phyloP scores from a whole-genome alignment of 2,329 filamentous ascomycete species.

The Trichoderma guizhouense region DNA sequence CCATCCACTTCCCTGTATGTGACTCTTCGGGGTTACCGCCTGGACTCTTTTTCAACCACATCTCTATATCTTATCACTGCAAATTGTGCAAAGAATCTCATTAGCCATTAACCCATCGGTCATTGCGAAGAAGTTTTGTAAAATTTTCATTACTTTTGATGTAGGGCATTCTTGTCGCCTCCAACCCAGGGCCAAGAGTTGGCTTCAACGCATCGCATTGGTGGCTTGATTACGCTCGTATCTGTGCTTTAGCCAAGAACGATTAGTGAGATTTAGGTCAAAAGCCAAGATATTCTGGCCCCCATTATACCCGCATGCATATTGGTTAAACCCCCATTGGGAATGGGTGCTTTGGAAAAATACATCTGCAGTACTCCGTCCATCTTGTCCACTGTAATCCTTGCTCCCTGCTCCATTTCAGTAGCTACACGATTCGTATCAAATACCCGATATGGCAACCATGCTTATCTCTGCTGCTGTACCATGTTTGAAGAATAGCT shows the following conservation, averaged over 20 bases:
- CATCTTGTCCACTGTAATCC: not conserved
- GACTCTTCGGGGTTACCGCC: not conserved
- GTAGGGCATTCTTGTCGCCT: not conserved
- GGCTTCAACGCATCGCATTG: not conserved
- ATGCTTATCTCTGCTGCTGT: not conserved
- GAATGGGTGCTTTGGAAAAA: not conserved
- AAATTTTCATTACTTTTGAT: not conserved
- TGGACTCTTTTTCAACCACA: not conserved
- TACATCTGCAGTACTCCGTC: not conserved
- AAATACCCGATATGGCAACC: not conserved
- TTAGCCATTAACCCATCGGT: not conserved
- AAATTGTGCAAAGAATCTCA: not conserved
- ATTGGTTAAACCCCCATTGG: not conserved
- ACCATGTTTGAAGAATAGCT: not conserved
- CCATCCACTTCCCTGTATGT: not conserved
- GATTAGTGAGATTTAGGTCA: not conserved
- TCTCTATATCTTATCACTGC: not conserved
- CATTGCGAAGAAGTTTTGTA: not conserved
- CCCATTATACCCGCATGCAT: not conserved
- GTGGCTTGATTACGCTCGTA: not conserved
- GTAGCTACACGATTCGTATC: not conserved
- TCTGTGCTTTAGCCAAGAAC: not conserved
- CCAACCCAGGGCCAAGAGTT: not conserved
- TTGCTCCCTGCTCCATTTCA: not conserved
- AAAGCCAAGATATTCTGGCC: not conserved